These are phyloP conservation scores for Plenodomus biglobosus DNA, from an alignment of 2,329 filamentous ascomycete genomes.

Conservation along the genomic window DNA sequence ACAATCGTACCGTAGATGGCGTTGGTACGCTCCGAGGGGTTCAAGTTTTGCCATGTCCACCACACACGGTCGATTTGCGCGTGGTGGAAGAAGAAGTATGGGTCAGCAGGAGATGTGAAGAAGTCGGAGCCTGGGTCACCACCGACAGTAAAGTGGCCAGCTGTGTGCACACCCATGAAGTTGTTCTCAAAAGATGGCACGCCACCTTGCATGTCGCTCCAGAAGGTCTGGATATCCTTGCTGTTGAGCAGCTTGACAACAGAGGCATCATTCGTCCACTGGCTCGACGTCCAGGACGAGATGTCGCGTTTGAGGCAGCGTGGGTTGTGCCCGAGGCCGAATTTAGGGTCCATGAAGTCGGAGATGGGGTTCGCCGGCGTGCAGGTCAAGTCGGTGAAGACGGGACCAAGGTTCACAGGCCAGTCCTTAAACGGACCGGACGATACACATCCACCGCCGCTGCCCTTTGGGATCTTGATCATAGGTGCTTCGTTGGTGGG, in stretches of 20 bases:
- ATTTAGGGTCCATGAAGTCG: constrained; percentile 29
- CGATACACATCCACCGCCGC: constrained; percentile 57
- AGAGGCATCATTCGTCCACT: constrained; percentile 33
- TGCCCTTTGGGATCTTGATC: constrained; percentile 50
- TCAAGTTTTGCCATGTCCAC: constrained; percentile 55
- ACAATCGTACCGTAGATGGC: constrained; percentile 48
- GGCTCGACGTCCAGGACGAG: constrained; percentile 25
- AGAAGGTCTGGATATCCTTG: constrained; percentile 42
- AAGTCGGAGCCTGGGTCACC: constrained; percentile 51
- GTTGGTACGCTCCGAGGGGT: constrained; percentile 41
- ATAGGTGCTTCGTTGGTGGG: constrained; percentile 21
- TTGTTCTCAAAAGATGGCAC: constrained; percentile 30
- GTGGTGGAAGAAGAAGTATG: constrained; percentile 51
- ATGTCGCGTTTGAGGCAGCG: constrained; percentile 45
- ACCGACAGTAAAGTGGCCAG: constrained; percentile 49
- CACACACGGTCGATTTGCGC: constrained; percentile 51
- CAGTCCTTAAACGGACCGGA: constrained; percentile 55
- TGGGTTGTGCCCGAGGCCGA: constrained; percentile 31
- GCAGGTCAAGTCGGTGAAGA: constrained; percentile 42
- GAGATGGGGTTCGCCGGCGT: constrained; percentile 28
- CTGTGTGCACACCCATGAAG: constrained; percentile 47
- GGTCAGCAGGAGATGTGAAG: constrained; percentile 44
- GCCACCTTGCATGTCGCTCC: constrained; percentile 44
- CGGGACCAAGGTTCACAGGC: constrained; percentile 51
- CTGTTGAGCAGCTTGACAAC: constrained; percentile 29